Conservation (phyloP, 345 rosid species). For the thale cress (Arabidopsis thaliana) region TAIR10.1 NC_003071.7:15389501-15390000, state of each 20-base stretch:
- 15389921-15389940: conserved; percentile 75
- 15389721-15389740: conserved; percentile 61
- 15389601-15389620: background rate
- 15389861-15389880: conserved; percentile 1
- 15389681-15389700: conserved; percentile 77
- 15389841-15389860: background rate
- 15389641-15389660: conserved; percentile 11
- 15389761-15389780: conserved; percentile 52
- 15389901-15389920: conserved; percentile 62
- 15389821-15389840: conserved; percentile 45
- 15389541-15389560: background rate
- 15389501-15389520: background rate
- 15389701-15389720: conserved; percentile 61
- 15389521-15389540: background rate
- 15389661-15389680: conserved; percentile 1
- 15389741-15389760: conserved; percentile 58
- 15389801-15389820: conserved; percentile 75
- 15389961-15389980: conserved; percentile 66
- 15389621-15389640: conserved; percentile 7
- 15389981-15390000: conserved; percentile 75
- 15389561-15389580: background rate
- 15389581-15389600: background rate
- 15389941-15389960: conserved; percentile 65
- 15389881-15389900: conserved; percentile 25
- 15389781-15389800: conserved; percentile 68